Conservation (phyloP, 2,329 filamentous ascomycete genomes). For the Colletotrichum navitas region DNA sequence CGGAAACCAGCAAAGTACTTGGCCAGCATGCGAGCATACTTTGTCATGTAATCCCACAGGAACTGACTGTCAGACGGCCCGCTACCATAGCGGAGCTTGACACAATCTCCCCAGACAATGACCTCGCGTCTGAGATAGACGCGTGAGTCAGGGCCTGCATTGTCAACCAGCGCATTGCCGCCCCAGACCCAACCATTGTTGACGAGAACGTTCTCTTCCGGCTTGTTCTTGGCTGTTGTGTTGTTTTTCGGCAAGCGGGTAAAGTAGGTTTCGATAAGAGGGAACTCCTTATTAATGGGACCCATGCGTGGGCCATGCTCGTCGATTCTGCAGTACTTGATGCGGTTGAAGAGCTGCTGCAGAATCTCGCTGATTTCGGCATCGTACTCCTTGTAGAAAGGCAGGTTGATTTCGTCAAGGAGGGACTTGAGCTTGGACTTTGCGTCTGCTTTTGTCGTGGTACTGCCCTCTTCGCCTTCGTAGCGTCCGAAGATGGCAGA, state of each 20-base stretch:
- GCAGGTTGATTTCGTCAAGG: slow-evolving; percentile 86
- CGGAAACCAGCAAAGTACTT: slow-evolving; percentile 96
- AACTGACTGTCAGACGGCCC: slow-evolving; percentile 88
- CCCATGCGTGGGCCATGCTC: slow-evolving; percentile 90
- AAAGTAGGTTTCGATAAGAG: slow-evolving; percentile 94
- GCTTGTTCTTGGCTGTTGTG: slow-evolving; percentile 80
- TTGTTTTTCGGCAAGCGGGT: slow-evolving; percentile 87
- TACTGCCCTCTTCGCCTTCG: slow-evolving; percentile 61
- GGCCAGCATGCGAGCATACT: slow-evolving; percentile 91
- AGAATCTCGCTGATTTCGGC: slow-evolving; percentile 84
- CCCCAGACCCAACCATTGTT: slow-evolving; percentile 99
- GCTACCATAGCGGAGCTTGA: slow-evolving; percentile 92
- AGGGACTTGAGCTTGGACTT: slow-evolving; percentile 71
- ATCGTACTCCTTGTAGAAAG: slow-evolving; percentile 94
- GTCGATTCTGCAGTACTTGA: slow-evolving; percentile 95
- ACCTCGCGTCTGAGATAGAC: slow-evolving; percentile 97
- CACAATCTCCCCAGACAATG: slow-evolving; percentile 98
- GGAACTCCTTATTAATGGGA: slow-evolving; percentile 79
- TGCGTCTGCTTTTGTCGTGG: slow-evolving; percentile 64
- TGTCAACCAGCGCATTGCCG: slow-evolving; percentile 92
- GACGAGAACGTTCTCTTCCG: slow-evolving; percentile 82
- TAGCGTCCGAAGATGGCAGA: slow-evolving; percentile 77
- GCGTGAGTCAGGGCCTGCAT: slow-evolving; percentile 88
- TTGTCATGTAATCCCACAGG: slow-evolving; percentile 95
- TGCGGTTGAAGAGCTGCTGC: slow-evolving; percentile 91